Evolutionary conservation across 2,329 filamentous ascomycete species (phyloP), one percentile per base, ranked within the genome.

Genomic region (Ophiognomonia clavigignenti-juglandacearum): DNA sequence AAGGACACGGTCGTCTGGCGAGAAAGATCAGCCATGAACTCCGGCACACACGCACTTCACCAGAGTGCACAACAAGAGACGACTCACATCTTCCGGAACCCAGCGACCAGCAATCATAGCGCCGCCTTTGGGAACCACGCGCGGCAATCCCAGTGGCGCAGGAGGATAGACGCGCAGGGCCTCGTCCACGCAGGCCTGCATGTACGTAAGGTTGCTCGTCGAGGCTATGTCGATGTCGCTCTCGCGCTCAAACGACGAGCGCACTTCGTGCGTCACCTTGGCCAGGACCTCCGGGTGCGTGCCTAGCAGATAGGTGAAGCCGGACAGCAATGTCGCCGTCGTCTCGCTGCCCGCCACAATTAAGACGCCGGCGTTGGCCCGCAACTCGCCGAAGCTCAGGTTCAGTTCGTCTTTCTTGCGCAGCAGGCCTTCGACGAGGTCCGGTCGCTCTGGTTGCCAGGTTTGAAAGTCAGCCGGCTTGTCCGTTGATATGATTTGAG

Each of bases 171-270:
- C 54, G 11, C 68, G 60, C 22, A 71, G 49, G 6, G 56, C 58
- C 55, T 71, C 68, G 7, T 69, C 57, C 18, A 70, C 51, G 41
- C 56, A 59, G 8, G 67, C 67, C 11, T 58, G 50, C 45, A 70
- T 56, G 37, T 70, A 71, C 31, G 48, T 39, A 0, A 69, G 52
- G 7, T 47, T 49, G 36, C 51, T 51, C 3, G 61, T 55, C 6
- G 56, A 57, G 4, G 52, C 47, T 19, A 64, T 51, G 19, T 53
- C 57, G 42, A 71, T 69, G 8, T 68, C 61, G 0, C 61, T 55
- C 34, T 62, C 57, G 0, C 27, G 53, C 7, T 51, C 43, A 43
- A 69, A 69, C 3, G 57, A 31, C 2, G 54, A 49, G 6, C 66
- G 61, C 4, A 72, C 56, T 55, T 72, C 68, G 1, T 57, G n/a